These are phyloP conservation scores for Eucalyptus viminalis DNA, from an alignment of 345 rosid genomes.

Conservation along the genomic window DNA sequence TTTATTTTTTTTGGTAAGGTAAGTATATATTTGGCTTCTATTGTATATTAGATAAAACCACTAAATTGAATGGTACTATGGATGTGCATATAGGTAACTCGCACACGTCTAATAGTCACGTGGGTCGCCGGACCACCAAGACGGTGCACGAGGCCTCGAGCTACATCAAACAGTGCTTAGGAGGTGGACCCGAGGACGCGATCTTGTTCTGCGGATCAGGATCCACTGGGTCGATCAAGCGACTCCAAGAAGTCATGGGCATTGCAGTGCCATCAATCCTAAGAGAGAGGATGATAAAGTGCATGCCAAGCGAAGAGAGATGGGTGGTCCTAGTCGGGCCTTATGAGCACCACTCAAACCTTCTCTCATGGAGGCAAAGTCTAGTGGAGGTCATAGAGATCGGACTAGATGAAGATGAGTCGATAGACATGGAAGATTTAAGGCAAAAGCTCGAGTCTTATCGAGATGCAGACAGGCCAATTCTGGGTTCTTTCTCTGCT, in stretches of 20 bases:
- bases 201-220: constrained; percentile 50
- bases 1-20: too few species aligned
- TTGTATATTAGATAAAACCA: neutral
- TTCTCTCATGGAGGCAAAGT: constrained; percentile 36
- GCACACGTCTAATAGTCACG: constrained; percentile 34
- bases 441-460: too few species aligned
- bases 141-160: constrained; percentile 27
- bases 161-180: constrained; percentile 40
- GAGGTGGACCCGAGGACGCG: constrained; percentile 29
- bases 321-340: too few species aligned
- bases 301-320: too few species aligned
- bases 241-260: constrained; percentile 22
- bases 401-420: too few species aligned
- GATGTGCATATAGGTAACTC: constrained; percentile 22
- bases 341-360: constrained; percentile 41
- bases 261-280: too few species aligned
- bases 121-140: constrained; percentile 36
- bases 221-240: constrained; percentile 38
- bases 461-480: too few species aligned
- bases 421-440: too few species aligned
- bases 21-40: neutral
- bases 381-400: too few species aligned
- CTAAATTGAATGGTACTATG: neutral
- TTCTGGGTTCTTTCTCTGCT: too few species aligned
- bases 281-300: too few species aligned